phyloP scores from a whole-genome alignment of 257 asterid genomes.

The Fraxinus americana region DNA sequence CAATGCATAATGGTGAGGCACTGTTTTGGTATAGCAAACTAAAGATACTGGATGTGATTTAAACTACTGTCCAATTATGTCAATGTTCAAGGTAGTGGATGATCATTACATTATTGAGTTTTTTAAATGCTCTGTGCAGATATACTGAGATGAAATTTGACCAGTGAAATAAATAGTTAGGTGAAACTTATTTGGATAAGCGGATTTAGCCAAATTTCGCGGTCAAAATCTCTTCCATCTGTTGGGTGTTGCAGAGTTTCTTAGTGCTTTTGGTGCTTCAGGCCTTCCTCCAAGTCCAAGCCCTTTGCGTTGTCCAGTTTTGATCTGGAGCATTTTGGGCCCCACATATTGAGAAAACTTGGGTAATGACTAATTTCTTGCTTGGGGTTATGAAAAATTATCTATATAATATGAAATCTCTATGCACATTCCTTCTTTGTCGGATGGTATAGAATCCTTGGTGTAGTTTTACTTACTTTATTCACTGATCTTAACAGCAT shows the following conservation, averaged over 20 bases:
- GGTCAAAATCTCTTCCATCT: conserved; percentile 44
- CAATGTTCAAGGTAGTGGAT: too few species aligned
- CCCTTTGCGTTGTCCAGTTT: conserved; percentile 63
- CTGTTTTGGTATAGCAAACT: too few species aligned
- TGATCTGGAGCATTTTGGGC: conserved; percentile 78
- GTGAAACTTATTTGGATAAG: conserved; percentile 50
- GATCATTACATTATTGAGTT: neutral
- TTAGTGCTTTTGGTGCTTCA: conserved; percentile 58
- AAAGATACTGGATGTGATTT: too few species aligned
- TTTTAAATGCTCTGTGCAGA: conserved; percentile 45
- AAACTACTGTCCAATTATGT: too few species aligned
- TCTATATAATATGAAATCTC: neutral
- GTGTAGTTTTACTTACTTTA: neutral
- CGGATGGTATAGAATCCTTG: neutral
- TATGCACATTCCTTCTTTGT: neutral
- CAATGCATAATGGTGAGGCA: too few species aligned
- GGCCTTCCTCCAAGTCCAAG: conserved; percentile 60
- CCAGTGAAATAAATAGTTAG: conserved; percentile 53
- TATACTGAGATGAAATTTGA: conserved; percentile 94
- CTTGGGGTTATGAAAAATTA: neutral
- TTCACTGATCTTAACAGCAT: neutral
- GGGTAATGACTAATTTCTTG: conserved; percentile 39
- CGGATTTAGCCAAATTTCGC: conserved; percentile 39
- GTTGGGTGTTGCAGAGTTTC: conserved; percentile 63
- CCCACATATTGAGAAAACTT: conserved; percentile 56